Base-by-base conservation (phyloP, 352 stramenopile species). In the Saprolegnia parasitica region DNA sequence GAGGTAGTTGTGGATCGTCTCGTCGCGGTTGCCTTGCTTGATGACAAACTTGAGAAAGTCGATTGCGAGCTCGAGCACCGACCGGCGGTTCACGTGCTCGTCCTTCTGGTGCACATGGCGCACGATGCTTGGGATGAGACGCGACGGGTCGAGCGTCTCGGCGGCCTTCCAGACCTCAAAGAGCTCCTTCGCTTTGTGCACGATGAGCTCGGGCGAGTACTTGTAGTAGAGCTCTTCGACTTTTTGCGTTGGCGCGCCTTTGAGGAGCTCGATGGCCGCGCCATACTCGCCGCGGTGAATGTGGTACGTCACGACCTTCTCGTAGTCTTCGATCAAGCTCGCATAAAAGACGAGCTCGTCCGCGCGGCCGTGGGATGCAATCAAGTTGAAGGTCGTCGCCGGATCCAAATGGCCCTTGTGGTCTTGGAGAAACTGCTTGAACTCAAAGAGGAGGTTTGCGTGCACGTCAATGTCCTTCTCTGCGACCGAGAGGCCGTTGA, bases 211-310 rank as follows among this genome's bases (percentile, higher is more conserved):
- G 0, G 91, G 89, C 18, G 90, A 96, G 75, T 97, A 98, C 72
- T 97, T 98, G 82, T 98, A 97, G 75, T 96, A 97, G 9, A 98
- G 75, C 67, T 95, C 84, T 68, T 98, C 91, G 11, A 97, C 89
- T 64, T 96, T 96, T 32, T 90, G 88, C 42, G 91, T 95, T 57
- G 88, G 86, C 26, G 95, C 90, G 20, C 89, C 89, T 39, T 82
- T 81, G 29, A 98, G 78, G 47, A 97, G 71, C 42, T 95, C 87
- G 57, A 98, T 95, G 6, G 91, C 89, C 3, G 87, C 85, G 10
- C 80, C 84, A 66, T 97, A 96, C 56, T 97, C 90, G 10, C 89
- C 88, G 5, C 88, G 88, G 57, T 96, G 80, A 55, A 96, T 87
- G 73, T 98, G 91, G 67, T 96, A 96, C 42, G 88, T 96, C 50